phyloP scores from a whole-genome alignment of 2,329 filamentous ascomycete species.

The Aspergillus sp. region DNA sequence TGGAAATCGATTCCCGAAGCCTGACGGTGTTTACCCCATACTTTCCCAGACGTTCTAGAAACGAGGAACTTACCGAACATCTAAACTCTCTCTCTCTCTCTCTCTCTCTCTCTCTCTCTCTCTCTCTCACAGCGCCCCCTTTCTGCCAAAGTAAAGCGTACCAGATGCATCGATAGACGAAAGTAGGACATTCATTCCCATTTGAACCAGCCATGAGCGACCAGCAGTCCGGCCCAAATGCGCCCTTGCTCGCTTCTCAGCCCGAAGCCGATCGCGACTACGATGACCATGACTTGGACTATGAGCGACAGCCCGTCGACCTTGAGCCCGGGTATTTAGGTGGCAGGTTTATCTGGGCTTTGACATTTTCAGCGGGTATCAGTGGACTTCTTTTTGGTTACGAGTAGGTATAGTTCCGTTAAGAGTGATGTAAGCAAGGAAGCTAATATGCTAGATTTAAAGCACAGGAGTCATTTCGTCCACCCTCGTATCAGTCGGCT shows the following conservation, averaged over 20 bases:
- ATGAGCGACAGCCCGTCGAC: constrained; percentile 7
- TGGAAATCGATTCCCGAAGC: no score
- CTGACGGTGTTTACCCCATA: no score
- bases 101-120: no score
- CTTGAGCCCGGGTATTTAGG: constrained; percentile 17
- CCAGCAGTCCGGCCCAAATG: constrained; percentile 16
- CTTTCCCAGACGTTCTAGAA: no score
- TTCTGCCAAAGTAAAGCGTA: no score
- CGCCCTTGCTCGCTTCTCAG: constrained; percentile 24
- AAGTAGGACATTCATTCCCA: neutral
- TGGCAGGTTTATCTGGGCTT: constrained; percentile 46
- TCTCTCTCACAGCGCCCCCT: no score
- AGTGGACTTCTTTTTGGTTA: constrained; percentile 57
- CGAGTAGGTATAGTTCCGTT: constrained; percentile 38
- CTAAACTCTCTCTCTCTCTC: no score
- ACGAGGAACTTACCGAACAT: no score
- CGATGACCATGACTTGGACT: constrained; percentile 5
- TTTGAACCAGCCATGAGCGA: no score
- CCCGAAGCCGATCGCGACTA: constrained; percentile 3
- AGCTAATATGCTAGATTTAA: constrained; percentile 16
- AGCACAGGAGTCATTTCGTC: constrained; percentile 57
- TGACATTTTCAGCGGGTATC: constrained; percentile 53
- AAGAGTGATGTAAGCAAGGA: neutral
- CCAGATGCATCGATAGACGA: neutral
- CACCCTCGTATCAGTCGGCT: constrained; percentile 50